Evolutionary conservation across 805 yeast genomes (phyloP).

Genomic region (Cyberlindnera mycetangii): DNA sequence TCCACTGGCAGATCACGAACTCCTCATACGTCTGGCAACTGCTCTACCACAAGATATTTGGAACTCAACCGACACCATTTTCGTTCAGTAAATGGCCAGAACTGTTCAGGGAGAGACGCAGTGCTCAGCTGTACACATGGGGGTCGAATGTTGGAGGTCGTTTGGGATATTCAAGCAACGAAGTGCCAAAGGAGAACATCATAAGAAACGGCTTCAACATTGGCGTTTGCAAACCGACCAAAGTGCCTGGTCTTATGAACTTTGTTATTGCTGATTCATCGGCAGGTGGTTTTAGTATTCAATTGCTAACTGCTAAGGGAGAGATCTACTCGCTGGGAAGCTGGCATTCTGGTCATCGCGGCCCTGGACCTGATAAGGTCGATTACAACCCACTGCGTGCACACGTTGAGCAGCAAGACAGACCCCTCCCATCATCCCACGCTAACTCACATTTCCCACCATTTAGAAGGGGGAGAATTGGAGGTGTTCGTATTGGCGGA

Average conservation of each 20-base stretch:
- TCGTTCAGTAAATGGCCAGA: conserved; percentile 48
- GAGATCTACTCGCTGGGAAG: conserved; percentile 53
- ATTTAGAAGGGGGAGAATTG: conserved; percentile 1
- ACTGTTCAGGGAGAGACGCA: conserved; percentile 39
- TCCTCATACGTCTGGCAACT: conserved; percentile 43
- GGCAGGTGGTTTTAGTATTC: conserved; percentile 66
- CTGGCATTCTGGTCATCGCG: conserved; percentile 37
- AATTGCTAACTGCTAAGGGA: conserved; percentile 54
- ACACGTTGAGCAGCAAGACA: background rate
- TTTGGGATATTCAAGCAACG: conserved; percentile 39
- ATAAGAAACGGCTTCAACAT: conserved; percentile 21
- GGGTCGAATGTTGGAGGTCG: conserved; percentile 43
- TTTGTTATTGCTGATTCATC: conserved; percentile 44
- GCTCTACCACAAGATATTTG: conserved; percentile 44
- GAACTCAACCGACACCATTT: conserved; percentile 40
- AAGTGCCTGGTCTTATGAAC: conserved; percentile 34
- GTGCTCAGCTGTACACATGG: conserved; percentile 49
- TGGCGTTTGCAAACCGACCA: conserved; percentile 38
- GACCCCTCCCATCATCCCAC: background rate
- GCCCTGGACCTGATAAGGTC: conserved; percentile 38
- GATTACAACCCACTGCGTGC: conserved; percentile 30
- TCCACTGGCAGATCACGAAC: conserved; percentile 35
- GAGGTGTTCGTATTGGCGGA: background rate
- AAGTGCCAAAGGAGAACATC: conserved; percentile 27
- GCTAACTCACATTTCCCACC: conserved; percentile 2